Percentiles rank a stretch among this genome's conserved stretches.
phyloP scores from a whole-genome alignment of 192 early-diverging fungal species.

The Rhizophagus prolifer region DNA sequence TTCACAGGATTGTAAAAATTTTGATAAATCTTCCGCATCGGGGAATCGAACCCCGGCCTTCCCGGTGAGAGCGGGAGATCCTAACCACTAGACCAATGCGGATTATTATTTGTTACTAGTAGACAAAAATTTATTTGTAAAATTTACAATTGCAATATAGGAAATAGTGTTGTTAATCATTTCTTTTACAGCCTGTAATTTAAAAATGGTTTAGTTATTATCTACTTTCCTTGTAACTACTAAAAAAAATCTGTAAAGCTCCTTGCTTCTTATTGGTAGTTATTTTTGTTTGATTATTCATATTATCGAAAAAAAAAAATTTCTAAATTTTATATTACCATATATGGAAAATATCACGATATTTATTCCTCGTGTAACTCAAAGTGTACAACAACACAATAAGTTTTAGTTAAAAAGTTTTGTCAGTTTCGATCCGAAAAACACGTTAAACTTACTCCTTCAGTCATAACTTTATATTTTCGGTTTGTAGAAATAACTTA shows the following conservation, averaged over 20 bases:
- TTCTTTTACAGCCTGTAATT: neutral
- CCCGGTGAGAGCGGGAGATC: neutral
- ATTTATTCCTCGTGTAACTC: neutral
- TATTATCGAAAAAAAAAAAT: too few species aligned
- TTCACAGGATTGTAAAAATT: neutral
- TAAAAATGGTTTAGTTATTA: too few species aligned
- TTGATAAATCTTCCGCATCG: neutral
- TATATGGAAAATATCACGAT: neutral
- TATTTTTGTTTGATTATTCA: too few species aligned
- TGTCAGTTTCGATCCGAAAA: too few species aligned
- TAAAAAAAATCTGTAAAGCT: too few species aligned
- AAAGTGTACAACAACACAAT: neutral
- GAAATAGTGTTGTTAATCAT: neutral
- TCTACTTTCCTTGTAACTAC: too few species aligned
- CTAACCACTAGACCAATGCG: neutral
- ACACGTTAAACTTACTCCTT: too few species aligned
- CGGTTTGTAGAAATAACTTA: neutral
- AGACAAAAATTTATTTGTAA: neutral
- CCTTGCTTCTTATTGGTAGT: too few species aligned
- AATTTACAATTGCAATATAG: neutral
- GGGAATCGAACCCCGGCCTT: neutral
- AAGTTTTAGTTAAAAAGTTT: too few species aligned
- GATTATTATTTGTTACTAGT: neutral
- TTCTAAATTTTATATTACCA: neutral
- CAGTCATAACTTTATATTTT: too few species aligned